Percentiles rank a stretch among this genome's conserved stretches.
phyloP scores from a whole-genome alignment of 768 basidiomycete genomes.

The Tephrocybe sp. region DNA sequence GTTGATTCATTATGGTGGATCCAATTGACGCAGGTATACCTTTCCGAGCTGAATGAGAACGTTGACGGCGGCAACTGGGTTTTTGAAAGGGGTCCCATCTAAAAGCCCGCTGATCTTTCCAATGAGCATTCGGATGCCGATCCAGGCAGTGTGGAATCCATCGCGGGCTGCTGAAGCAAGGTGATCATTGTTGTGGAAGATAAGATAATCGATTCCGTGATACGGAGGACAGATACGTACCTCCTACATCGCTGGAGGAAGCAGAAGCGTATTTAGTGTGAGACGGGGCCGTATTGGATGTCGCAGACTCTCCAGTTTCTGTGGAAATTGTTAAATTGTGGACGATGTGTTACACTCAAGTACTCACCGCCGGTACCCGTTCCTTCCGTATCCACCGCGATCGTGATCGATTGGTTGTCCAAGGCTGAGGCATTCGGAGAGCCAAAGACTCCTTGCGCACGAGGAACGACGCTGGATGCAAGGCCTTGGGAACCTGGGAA shows the following conservation, averaged over 20 bases:
- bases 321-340: not conserved
- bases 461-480: no score
- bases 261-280: not conserved
- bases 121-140: not conserved
- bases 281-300: not conserved
- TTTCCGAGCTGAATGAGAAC: no score
- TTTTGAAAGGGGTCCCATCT: not conserved
- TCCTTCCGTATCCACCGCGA: no score
- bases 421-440: no score
- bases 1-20: no score
- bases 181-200: not conserved
- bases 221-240: not conserved
- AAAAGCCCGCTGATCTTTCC: not conserved
- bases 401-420: no score
- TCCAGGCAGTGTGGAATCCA: not conserved
- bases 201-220: not conserved
- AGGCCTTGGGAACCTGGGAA: no score
- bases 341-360: no score
- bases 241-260: not conserved
- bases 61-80: not conserved
- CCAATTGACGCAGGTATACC: no score
- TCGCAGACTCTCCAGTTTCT: not conserved
- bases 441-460: no score
- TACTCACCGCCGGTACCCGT: no score
- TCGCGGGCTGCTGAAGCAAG: not conserved